phyloP scores from a whole-genome alignment of 2,329 filamentous ascomycete species.

The Aspergillus niger region DNA sequence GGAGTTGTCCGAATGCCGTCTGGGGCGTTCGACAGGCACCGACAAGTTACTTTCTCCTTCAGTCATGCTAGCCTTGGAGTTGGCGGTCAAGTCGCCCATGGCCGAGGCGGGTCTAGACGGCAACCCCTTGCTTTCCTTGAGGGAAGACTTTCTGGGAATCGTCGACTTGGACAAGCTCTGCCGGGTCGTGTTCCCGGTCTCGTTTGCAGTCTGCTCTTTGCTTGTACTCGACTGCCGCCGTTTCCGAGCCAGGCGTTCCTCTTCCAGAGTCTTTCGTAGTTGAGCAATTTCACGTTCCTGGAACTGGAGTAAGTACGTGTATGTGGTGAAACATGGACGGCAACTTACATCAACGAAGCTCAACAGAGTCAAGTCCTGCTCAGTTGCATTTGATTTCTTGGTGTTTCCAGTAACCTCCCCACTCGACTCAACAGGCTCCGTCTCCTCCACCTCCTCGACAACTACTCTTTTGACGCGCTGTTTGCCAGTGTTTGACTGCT shows the following conservation, averaged over 20 bases:
- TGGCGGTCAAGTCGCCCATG: slow-evolving; percentile 37
- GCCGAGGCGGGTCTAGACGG: slow-evolving; percentile 37
- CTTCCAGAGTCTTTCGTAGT: slow-evolving; percentile 58
- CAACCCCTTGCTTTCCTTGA: slow-evolving; percentile 52
- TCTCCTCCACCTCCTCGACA: slow-evolving; percentile 37
- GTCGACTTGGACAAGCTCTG: slow-evolving; percentile 41
- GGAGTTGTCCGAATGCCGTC: slow-evolving; percentile 49
- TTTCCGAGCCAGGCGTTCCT: slow-evolving; percentile 52
- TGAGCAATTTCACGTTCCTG: slow-evolving; percentile 53
- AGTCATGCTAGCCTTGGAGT: slow-evolving; percentile 29
- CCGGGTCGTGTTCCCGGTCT: slow-evolving; percentile 42
- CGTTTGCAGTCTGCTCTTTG: slow-evolving; percentile 40
- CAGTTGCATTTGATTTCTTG: slow-evolving; percentile 27
- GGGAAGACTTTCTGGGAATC: slow-evolving; percentile 56
- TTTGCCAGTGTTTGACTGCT: slow-evolving; percentile 41
- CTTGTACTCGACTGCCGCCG: slow-evolving; percentile 36
- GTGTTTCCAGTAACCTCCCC: slow-evolving; percentile 30
- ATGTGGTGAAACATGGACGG: not conserved
- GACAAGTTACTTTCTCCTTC: slow-evolving; percentile 34
- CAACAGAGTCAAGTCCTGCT: slow-evolving; percentile 54
- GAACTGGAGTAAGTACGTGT: not conserved
- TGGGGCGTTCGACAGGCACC: slow-evolving; percentile 33
- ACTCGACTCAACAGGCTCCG: slow-evolving; percentile 33
- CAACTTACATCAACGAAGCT: slow-evolving; percentile 55
- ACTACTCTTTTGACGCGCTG: slow-evolving; percentile 43